phyloP scores from a whole-genome alignment of 106 monocot species.

The Xerophyta viscosa region DNA sequence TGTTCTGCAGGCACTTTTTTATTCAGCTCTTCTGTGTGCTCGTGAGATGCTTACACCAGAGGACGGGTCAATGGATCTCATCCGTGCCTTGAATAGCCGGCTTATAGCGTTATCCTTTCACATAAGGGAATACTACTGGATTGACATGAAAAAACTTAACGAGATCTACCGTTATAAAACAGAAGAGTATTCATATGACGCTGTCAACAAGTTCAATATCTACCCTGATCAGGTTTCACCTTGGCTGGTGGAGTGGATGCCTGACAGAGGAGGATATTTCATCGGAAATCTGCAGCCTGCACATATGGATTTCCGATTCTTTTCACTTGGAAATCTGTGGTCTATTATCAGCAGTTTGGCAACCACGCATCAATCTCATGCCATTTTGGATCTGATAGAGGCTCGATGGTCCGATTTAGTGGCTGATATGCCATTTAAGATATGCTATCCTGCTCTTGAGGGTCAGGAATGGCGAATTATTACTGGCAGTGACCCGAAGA shows the following conservation, averaged over 20 bases:
- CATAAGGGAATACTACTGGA: constrained; percentile 96
- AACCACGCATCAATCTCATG: constrained; percentile 78
- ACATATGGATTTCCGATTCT: constrained; percentile 99
- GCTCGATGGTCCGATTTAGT: constrained; percentile 97
- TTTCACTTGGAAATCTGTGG: constrained; percentile 96
- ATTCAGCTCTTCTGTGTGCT: constrained; percentile 87
- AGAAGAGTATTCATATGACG: constrained; percentile 98
- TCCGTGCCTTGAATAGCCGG: constrained; percentile 87
- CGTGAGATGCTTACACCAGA: constrained; percentile 95
- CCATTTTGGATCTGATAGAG: constrained; percentile 91
- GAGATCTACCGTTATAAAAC: constrained; percentile 98
- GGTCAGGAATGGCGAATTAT: constrained; percentile 92
- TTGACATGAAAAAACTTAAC: constrained; percentile 95
- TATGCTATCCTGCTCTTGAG: constrained; percentile 96
- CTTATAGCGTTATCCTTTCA: constrained; percentile 95
- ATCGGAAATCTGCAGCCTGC: constrained; percentile 98
- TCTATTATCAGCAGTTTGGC: constrained; percentile 80
- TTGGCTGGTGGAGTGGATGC: constrained; percentile 99
- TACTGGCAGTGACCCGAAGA: constrained; percentile 98
- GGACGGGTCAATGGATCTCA: constrained; percentile 90
- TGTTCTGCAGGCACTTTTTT: constrained; percentile 74
- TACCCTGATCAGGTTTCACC: constrained; percentile 94
- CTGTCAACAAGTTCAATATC: constrained; percentile 98
- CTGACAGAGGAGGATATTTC: constrained; percentile 84
- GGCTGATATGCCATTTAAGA: constrained; percentile 96